Evolutionary conservation across 345 rosid genomes (phyloP).

Genomic region (Aquilaria sinensis): DNA sequence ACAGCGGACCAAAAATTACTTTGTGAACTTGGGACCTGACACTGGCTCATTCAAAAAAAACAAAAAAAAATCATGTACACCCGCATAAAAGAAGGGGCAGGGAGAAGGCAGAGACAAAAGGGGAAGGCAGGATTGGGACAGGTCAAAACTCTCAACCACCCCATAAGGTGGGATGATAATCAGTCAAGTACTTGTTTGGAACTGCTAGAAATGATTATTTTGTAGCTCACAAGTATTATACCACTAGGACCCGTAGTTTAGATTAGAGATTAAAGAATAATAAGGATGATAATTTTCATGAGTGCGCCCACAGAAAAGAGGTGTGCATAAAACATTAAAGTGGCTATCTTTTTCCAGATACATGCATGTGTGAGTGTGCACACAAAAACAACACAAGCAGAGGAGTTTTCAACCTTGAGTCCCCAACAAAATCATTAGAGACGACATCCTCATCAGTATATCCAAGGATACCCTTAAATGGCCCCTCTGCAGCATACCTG

Average conservation of each 20-base stretch:
- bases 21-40: too few relatives aligned
- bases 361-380: neutral
- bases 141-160: too few relatives aligned
- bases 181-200: neutral
- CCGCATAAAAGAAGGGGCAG: too few relatives aligned
- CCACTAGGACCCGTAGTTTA: too few relatives aligned
- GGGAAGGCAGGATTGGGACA: too few relatives aligned
- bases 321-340: constrained; percentile 1
- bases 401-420: constrained; percentile 54
- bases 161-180: neutral
- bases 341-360: neutral
- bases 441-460: constrained; percentile 97
- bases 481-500: constrained; percentile 93
- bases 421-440: constrained; percentile 89
- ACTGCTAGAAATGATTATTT: too few relatives aligned
- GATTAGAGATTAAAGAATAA: neutral
- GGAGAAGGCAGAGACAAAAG: too few relatives aligned
- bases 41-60: too few relatives aligned
- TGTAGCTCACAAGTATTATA: too few relatives aligned
- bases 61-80: too few relatives aligned
- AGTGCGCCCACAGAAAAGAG: neutral
- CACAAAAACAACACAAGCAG: neutral
- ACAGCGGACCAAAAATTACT: neutral
- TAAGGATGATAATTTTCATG: neutral
- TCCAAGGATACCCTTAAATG: constrained; percentile 88